Conservation (phyloP, 345 rosid species). For the Populus tremula region DNA sequence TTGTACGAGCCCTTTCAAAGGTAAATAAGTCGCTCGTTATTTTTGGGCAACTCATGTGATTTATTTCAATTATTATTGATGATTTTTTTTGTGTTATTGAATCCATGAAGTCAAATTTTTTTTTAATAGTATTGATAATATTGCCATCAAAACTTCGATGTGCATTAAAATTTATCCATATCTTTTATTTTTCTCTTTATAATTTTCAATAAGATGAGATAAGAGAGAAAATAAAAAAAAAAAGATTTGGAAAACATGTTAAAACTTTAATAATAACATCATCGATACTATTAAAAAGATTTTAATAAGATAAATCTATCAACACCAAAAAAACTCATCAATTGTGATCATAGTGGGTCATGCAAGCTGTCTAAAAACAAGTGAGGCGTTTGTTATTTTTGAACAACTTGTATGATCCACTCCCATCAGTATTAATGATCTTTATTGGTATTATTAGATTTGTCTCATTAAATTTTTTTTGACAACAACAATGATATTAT, state of each 20-base stretch:
- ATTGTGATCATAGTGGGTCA: too few relatives aligned
- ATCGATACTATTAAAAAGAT: too few relatives aligned
- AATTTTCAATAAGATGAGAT: accelerated
- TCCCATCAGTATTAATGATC: accelerated
- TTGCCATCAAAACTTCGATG: too few relatives aligned
- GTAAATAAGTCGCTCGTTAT: accelerated
- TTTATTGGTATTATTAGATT: too few relatives aligned
- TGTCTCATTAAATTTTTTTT: accelerated
- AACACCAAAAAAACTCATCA: accelerated
- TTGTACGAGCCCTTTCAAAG: too few relatives aligned
- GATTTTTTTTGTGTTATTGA: accelerated
- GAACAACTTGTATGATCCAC: accelerated
- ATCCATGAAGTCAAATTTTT: too few relatives aligned
- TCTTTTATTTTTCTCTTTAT: too few relatives aligned
- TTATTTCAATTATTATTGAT: accelerated
- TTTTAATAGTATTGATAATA: too few relatives aligned
- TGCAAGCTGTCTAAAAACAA: too few relatives aligned
- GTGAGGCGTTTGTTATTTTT: accelerated
- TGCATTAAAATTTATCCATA: too few relatives aligned
- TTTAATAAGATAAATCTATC: accelerated
- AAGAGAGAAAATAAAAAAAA: too few relatives aligned
- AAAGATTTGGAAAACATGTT: accelerated
- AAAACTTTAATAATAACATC: too few relatives aligned
- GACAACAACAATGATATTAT: accelerated
- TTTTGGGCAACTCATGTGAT: accelerated